These are phyloP conservation scores for Phaeolepiota aurea DNA, from an alignment of 768 basidiomycete species.

Conservation along the genomic window DNA sequence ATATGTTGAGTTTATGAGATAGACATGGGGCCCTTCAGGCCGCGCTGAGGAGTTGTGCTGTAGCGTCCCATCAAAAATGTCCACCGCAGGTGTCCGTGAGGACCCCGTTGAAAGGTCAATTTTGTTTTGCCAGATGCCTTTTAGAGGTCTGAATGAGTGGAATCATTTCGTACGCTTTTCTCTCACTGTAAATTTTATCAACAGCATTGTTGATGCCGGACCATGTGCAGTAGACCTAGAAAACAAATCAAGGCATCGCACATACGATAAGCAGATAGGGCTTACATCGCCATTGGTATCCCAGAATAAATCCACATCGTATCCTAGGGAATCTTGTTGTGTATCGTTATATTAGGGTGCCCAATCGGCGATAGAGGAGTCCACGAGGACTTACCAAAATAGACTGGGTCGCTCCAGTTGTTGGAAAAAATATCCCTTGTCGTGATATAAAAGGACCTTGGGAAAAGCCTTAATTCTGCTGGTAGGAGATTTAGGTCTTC, in stretches of 20 bases:
- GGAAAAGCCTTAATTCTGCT: conserved; percentile 29
- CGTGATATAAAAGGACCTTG: conserved; percentile 29
- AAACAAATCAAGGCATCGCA: too few species aligned
- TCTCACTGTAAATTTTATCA: conserved; percentile 31
- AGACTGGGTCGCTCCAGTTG: conserved; percentile 31
- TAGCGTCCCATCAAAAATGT: conserved; percentile 28
- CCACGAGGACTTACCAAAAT: conserved; percentile 26
- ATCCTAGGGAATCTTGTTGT: conserved; percentile 24
- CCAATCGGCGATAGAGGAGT: too few species aligned
- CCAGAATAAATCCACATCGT: conserved; percentile 34
- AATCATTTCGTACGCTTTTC: not conserved
- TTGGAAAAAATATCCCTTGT: conserved; percentile 29
- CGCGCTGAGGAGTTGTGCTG: conserved; percentile 24
- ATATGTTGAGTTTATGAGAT: conserved; percentile 27
- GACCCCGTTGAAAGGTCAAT: conserved; percentile 26
- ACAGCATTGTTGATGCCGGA: conserved; percentile 28
- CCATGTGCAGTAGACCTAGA: conserved; percentile 28
- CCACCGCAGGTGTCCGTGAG: conserved; percentile 23
- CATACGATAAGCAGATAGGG: not conserved
- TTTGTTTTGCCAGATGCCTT: conserved; percentile 32
- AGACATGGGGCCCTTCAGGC: conserved; percentile 33
- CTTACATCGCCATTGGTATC: conserved; percentile 26
- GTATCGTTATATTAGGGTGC: too few species aligned
- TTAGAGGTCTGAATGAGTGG: not conserved
- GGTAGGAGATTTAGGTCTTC: not conserved